A percentile compares a stretch with the other conserved stretches of the same genome.
Evolutionary conservation across 1,284 basidiomycete genomes (phyloP).

Genomic region (Violaceomyces palustris): DNA sequence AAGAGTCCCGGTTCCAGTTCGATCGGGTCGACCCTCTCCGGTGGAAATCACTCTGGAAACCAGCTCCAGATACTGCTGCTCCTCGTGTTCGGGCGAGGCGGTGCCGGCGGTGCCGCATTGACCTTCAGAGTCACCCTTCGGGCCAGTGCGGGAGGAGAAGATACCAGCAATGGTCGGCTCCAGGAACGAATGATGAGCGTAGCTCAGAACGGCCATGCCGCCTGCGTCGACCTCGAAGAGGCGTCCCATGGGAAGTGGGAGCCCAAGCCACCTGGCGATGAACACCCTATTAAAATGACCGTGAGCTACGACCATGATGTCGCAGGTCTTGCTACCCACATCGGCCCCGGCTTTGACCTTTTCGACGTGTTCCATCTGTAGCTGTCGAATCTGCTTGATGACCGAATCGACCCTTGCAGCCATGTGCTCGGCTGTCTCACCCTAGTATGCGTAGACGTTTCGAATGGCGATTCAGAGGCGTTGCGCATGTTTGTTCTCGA

Average conservation of each 20-base stretch:
- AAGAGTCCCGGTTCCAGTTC: conserved; percentile 49
- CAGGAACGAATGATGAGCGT: conserved; percentile 43
- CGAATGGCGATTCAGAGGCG: too few relatives aligned
- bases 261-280: conserved; percentile 44
- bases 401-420: conserved; percentile 41
- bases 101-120: not conserved
- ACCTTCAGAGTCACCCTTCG: conserved; percentile 12
- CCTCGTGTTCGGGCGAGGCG: conserved; percentile 19
- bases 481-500: too few relatives aligned
- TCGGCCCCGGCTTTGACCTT: conserved; percentile 25
- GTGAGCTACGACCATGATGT: conserved; percentile 47
- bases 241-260: conserved; percentile 35
- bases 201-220: conserved; percentile 46
- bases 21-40: conserved; percentile 39
- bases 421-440: conserved; percentile 45
- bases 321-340: conserved; percentile 28
- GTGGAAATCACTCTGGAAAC: conserved; percentile 38
- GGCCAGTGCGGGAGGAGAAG: conserved; percentile 43
- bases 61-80: conserved; percentile 47
- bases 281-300: conserved; percentile 50
- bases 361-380: conserved; percentile 37
- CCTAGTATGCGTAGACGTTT: too few relatives aligned
- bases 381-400: conserved; percentile 33
- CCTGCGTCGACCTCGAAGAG: conserved; percentile 48
- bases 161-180: conserved; percentile 48